A percentile compares a stretch with the other conserved stretches of the same genome.
These are phyloP conservation scores for Silene coronaria DNA, from an alignment of 179 eudicot species.

Conservation along the genomic window DNA sequence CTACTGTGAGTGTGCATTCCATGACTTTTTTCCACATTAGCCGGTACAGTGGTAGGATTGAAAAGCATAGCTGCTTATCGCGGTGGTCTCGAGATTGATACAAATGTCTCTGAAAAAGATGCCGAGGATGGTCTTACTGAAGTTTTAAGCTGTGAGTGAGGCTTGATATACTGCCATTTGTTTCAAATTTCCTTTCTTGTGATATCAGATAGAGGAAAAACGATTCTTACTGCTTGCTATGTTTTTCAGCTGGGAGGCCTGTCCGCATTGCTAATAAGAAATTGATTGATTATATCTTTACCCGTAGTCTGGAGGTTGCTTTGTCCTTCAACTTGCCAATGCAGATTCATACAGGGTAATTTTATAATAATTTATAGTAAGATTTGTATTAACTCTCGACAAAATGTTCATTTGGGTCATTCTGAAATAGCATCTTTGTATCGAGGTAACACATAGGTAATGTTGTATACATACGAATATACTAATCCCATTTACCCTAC, in stretches of 20 bases:
- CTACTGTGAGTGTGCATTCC: conserved; percentile 26
- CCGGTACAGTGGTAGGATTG: conserved; percentile 54
- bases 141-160: conserved; percentile 53
- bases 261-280: conserved; percentile 64
- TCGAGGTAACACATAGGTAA: background rate
- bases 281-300: conserved; percentile 73
- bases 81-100: conserved; percentile 83
- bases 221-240: conserved; percentile 15
- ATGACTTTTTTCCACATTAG: conserved; percentile 49
- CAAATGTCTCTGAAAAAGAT: conserved; percentile 51
- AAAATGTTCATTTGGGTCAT: background rate
- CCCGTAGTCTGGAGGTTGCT: conserved; percentile 77
- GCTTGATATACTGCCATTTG: conserved; percentile 5
- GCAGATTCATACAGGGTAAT: conserved; percentile 97
- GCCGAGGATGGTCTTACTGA: conserved; percentile 75
- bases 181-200: background rate
- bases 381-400: background rate
- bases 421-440: background rate
- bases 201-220: background rate
- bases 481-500: background rate
- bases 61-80: conserved; percentile 97
- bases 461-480: background rate
- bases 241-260: conserved; percentile 60
- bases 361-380: background rate
- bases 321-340: conserved; percentile 57